Percentiles rank a stretch among this genome's conserved stretches.
Evolutionary conservation across 2,329 filamentous ascomycete genomes (phyloP).

Genomic region (Pseudocercospora pini-densiflorae): DNA sequence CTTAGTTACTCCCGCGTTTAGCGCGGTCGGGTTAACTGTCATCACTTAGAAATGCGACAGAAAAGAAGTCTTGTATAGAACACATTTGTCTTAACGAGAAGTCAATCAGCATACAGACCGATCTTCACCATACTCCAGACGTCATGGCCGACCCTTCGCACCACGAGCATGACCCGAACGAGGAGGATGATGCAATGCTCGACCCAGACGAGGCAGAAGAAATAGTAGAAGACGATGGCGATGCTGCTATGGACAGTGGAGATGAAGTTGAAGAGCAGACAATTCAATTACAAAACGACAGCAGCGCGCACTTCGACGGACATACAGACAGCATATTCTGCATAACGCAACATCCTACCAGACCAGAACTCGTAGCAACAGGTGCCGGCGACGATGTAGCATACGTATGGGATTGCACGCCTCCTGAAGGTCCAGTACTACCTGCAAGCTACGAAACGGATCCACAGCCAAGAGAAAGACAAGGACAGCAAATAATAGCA

Average conservation of each 20-base stretch:
- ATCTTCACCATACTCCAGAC: background rate
- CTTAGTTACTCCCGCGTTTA: too few species aligned
- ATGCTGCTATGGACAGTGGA: conserved; percentile 80
- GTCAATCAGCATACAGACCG: background rate
- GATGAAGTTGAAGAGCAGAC: conserved; percentile 68
- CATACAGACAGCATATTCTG: conserved; percentile 93
- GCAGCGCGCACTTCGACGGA: conserved; percentile 85
- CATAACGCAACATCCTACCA: conserved; percentile 87
- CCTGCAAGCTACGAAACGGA: conserved; percentile 75
- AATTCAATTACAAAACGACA: conserved; percentile 87
- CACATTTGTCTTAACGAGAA: background rate
- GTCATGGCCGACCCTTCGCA: conserved; percentile 28
- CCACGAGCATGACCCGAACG: conserved; percentile 47
- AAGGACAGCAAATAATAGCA: conserved; percentile 69
- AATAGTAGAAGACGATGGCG: conserved; percentile 64
- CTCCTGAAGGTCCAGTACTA: conserved; percentile 66
- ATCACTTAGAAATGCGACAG: conserved; percentile 7
- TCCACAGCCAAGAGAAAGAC: conserved; percentile 60
- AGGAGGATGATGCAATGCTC: conserved; percentile 73
- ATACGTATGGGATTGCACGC: conserved; percentile 81
- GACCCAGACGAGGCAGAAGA: conserved; percentile 80
- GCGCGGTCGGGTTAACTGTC: too few species aligned
- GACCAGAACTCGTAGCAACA: conserved; percentile 79
- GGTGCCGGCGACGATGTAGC: conserved; percentile 86
- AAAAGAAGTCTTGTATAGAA: background rate